Base-by-base conservation (phyloP, 2,329 filamentous ascomycete species). In the Cryoendolithus antarcticus region DNA sequence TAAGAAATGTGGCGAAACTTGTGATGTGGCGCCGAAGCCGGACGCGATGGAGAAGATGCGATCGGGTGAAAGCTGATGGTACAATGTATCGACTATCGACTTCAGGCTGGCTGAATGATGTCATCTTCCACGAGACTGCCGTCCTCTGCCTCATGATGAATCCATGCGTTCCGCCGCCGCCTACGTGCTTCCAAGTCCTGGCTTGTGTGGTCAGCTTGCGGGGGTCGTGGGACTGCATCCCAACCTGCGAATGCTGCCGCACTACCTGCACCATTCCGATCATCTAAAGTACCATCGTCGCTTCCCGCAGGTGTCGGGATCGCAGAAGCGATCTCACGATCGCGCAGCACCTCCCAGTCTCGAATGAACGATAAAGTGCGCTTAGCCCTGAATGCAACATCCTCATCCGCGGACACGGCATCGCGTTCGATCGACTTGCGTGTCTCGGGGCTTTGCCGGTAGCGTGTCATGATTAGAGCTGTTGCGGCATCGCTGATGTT, bases 1-100 rank as follows among this genome's bases (percentile, higher is more conserved):
- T 62, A 69, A 69, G 49, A 71, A 68, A 24, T 98, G 91, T 62
- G 86, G 88, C 13, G 66, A 69, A 41, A 50, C 94, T 51, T 86
- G 86, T 21, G 77, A 86, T 57, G 75, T 74, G 55, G 74, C 75
- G 44, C 83, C 83, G 4, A 69, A 50, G 41, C 44, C 48, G 33
- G 56, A 58, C 35, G 54, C 42, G 6, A 59, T 59, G 56, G 56
- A 57, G 47, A 51, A 37, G 40, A 58, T 59, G 56, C 47, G 50
- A 30, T 50, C 42, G 27, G 50, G 12, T 8, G 15, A 11, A 5
- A 11, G 11, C 11, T 32, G 15, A 9, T 9, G 15, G n/a, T 32
- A 32, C 6, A 32, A 32, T 12, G 31, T 32, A 32, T 8, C 2
- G n/a, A 15, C n/a, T 11, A 32, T 11, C n/a, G 11, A 11, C n/a